These are phyloP conservation scores for Colletotrichum euphorbiae DNA, from an alignment of 2,329 filamentous ascomycete species.

Conservation along the genomic window DNA sequence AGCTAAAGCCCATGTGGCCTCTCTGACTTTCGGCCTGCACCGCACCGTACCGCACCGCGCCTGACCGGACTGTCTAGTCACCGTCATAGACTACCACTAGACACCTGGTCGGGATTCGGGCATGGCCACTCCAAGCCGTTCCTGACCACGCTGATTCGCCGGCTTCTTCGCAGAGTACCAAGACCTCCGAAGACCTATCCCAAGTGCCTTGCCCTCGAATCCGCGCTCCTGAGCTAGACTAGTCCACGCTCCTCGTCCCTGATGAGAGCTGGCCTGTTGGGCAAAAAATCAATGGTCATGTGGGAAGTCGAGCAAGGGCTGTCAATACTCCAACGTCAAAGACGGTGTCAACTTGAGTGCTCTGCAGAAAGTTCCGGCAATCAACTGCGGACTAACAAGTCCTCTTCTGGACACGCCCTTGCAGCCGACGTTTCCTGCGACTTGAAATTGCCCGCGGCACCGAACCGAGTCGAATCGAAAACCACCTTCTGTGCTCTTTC, in stretches of 20 bases:
- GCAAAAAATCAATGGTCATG: slow-evolving; percentile 33
- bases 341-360: slow-evolving; percentile 23
- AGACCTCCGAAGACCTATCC: slow-evolving; percentile 29
- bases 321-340: slow-evolving; percentile 7
- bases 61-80: slow-evolving; percentile 31
- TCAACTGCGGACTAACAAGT: slow-evolving; percentile 19
- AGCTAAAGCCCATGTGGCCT: slow-evolving; percentile 37
- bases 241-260: slow-evolving; percentile 26
- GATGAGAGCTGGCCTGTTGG: slow-evolving; percentile 22
- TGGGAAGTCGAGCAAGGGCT: slow-evolving; percentile 31
- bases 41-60: slow-evolving; percentile 26
- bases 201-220: slow-evolving; percentile 22
- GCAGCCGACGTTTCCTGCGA: slow-evolving; percentile 9
- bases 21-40: slow-evolving; percentile 14
- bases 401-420: slow-evolving; percentile 17
- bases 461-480: slow-evolving; percentile 5
- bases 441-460: slow-evolving; percentile 1
- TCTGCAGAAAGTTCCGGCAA: slow-evolving; percentile 33
- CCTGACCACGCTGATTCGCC: slow-evolving; percentile 29
- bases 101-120: slow-evolving; percentile 14
- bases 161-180: slow-evolving; percentile 32
- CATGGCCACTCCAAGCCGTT: slow-evolving; percentile 9
- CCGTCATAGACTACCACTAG: slow-evolving; percentile 26
- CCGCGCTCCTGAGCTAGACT: slow-evolving; percentile 35
- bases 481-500: background rate